Conservation (phyloP, 768 basidiomycete genomes). For the Hygrocybe punicea region DNA sequence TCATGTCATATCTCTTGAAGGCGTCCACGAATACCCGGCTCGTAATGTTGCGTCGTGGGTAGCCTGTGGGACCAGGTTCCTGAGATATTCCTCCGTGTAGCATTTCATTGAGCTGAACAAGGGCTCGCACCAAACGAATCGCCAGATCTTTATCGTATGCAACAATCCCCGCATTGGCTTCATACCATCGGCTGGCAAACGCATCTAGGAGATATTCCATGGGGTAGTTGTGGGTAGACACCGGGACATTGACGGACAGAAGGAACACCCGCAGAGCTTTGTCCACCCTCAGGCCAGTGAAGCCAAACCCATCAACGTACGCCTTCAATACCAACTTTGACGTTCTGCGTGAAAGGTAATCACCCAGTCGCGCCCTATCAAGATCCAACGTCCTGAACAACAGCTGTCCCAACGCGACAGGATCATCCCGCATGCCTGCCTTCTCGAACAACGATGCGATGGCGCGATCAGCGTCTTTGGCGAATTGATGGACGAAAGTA, state of each 20-base stretch:
- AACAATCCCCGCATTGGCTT: constrained; percentile 75
- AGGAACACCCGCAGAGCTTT: constrained; percentile 87
- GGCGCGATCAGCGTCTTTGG: constrained; percentile 75
- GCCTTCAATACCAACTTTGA: constrained; percentile 75
- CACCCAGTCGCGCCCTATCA: constrained; percentile 77
- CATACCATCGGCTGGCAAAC: constrained; percentile 87
- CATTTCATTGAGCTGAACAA: constrained; percentile 85
- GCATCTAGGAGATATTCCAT: constrained; percentile 75
- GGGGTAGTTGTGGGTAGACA: constrained; percentile 36
- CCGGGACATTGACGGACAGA: constrained; percentile 65
- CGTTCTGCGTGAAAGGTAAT: constrained; percentile 72
- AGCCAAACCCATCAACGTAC: constrained; percentile 86
- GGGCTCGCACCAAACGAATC: constrained; percentile 69
- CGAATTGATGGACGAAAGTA: constrained; percentile 75
- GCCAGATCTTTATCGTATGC: constrained; percentile 82
- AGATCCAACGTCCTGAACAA: constrained; percentile 81
- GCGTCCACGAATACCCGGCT: constrained; percentile 79
- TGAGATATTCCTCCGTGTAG: constrained; percentile 72
- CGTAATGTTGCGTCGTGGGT: constrained; percentile 58
- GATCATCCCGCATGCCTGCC: constrained; percentile 58
- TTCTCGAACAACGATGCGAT: constrained; percentile 67
- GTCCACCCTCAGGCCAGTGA: constrained; percentile 79
- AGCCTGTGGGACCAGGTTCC: constrained; percentile 53
- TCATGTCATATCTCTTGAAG: constrained; percentile 74
- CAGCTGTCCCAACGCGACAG: constrained; percentile 69